phyloP scores from a whole-genome alignment of 306 rosid species.

The Begonia masoniana region DNA sequence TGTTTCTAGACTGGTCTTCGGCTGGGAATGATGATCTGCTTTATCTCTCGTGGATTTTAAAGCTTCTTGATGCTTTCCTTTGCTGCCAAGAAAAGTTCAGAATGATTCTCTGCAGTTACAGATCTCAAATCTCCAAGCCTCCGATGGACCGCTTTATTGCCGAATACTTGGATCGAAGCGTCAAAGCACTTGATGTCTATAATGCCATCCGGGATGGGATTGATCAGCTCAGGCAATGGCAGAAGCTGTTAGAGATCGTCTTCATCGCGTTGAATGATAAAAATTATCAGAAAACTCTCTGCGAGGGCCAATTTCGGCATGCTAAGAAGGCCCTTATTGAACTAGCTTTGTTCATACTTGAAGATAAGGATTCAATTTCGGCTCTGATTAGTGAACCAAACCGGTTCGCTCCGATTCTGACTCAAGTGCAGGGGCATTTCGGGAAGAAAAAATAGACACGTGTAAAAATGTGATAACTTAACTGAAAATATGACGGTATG shows the following conservation, averaged over 20 bases:
- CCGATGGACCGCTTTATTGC: constrained; percentile 53
- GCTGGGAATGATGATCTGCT: constrained; percentile 27
- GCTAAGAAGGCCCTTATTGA: constrained; percentile 77
- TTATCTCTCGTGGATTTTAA: constrained; percentile 56
- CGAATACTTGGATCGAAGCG: constrained; percentile 68
- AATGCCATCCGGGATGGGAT: constrained; percentile 81
- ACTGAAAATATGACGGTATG: too few species aligned
- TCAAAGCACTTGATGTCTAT: constrained; percentile 79
- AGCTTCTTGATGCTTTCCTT: constrained; percentile 59
- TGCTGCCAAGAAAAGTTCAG: constrained; percentile 55
- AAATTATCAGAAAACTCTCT: constrained; percentile 34
- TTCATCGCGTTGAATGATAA: constrained; percentile 45
- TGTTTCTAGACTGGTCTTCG: constrained; percentile 32
- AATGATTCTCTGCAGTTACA: constrained; percentile 25
- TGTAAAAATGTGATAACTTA: too few species aligned
- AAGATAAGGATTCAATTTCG: constrained; percentile 71
- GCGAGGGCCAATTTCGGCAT: constrained; percentile 71
- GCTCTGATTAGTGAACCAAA: too few species aligned
- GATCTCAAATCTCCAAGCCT: constrained; percentile 15
- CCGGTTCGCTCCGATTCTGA: too few species aligned
- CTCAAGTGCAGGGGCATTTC: too few species aligned
- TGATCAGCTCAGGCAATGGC: constrained; percentile 75
- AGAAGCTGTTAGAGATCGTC: constrained; percentile 61
- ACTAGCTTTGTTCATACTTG: constrained; percentile 60
- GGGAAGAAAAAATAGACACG: too few species aligned